Evolutionary conservation across 2,329 filamentous ascomycete genomes (phyloP), one percentile per base, ranked within the genome.

Genomic region (Lasiodiplodia gonubiensis): DNA sequence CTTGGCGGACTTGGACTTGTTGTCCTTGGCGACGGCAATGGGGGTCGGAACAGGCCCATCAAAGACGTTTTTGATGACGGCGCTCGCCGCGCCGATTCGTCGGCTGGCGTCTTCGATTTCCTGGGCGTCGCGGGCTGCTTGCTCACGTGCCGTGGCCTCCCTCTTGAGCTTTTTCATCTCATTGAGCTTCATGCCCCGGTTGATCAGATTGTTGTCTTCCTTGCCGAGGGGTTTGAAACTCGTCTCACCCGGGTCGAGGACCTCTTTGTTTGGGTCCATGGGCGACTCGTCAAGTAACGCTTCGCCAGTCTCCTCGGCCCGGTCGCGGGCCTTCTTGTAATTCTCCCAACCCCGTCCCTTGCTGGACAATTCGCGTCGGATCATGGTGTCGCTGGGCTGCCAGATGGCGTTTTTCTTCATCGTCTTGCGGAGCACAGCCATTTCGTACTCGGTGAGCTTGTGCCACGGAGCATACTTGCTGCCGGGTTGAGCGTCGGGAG

Each of bases 351-450:
- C 83, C 63, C 92, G 88, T 1, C 89, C 89, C 21, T 92, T 84
- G 23, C 84, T 83, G 75, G 91, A 91, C 0, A 95, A 85, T 78
- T 94, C 92, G 35, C 92, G 85, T 18, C 90, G 87, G 70, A 94
- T 92, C 92, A 95, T 95, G 0, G 92, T 94, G 72, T 92, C 90
- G 70, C 91, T 94, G 0, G 92, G 92, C 2, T 88, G 89, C 92
- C 92, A 95, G 4, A 92, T 89, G 0, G 92, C 90, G 74, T 95
- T 95, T 84, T 95, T 95, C 85, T 95, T 95, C 92, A 95, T 95
- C 21, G 90, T 86, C 80, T 95, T 95, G 69, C 92, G 84, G 8
- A 95, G 83, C 70, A 88, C 87, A 5, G 87, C 88, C 87, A 90
- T 88, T 73, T 90, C 88, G 80, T 85, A 90, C 71, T 89, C 88